Evolutionary conservation across 2,329 filamentous ascomycete genomes (phyloP).

Genomic region (Penicillium corylophilum): DNA sequence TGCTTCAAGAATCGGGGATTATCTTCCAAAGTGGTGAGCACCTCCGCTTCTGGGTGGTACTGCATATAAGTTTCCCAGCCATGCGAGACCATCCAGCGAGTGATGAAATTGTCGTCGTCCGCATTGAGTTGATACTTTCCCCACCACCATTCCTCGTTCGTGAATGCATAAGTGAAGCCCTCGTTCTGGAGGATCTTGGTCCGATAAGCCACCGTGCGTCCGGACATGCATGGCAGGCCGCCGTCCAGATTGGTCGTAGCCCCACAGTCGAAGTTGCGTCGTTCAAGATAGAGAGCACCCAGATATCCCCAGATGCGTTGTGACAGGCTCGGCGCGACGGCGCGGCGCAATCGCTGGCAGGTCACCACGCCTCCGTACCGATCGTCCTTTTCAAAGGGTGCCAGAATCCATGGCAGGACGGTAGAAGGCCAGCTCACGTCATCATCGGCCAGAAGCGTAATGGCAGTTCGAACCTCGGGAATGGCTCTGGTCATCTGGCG

Average conservation of each 20-base stretch:
- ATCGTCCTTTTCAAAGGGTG: conserved; percentile 77
- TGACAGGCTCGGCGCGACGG: conserved; percentile 58
- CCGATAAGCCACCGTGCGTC: conserved; percentile 87
- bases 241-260: conserved; percentile 94
- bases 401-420: conserved; percentile 85
- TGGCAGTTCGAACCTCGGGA: conserved; percentile 75
- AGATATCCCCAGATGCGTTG: conserved; percentile 81
- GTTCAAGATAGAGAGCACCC: conserved; percentile 86
- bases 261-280: conserved; percentile 94
- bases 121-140: conserved; percentile 86
- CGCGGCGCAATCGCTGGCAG: conserved; percentile 79
- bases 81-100: conserved; percentile 89
- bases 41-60: conserved; percentile 85
- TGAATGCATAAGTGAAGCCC: conserved; percentile 84
- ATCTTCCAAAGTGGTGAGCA: conserved; percentile 90
- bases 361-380: conserved; percentile 88
- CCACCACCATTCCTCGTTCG: conserved; percentile 79
- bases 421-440: conserved; percentile 90
- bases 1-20: conserved; percentile 87
- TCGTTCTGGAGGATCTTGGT: conserved; percentile 83
- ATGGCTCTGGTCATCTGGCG: conserved; percentile 90
- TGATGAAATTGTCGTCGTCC: conserved; percentile 98
- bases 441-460: conserved; percentile 93
- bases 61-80: conserved; percentile 94
- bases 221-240: conserved; percentile 94